Percentiles rank a stretch among this genome's conserved stretches.
phyloP scores from a whole-genome alignment of 768 basidiomycete genomes.

The Termitomyces sp. region DNA sequence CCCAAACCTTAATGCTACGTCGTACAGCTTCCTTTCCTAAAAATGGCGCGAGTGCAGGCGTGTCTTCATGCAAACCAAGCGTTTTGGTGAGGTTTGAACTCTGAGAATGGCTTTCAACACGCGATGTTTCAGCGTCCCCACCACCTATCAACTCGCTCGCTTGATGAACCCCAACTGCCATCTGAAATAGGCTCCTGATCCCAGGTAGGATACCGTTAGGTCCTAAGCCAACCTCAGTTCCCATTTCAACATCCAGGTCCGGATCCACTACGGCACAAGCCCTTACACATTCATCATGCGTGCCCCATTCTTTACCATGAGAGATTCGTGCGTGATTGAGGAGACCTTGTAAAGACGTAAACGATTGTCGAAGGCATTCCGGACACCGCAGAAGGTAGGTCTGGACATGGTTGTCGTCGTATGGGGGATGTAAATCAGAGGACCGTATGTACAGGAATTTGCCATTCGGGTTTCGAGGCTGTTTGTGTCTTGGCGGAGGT shows the following conservation, averaged over 20 bases:
- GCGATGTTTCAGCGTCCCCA: not conserved
- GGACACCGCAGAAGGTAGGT: slow-evolving; percentile 41
- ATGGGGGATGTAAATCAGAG: slow-evolving; percentile 15
- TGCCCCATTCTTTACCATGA: slow-evolving; percentile 46
- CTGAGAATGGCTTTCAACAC: slow-evolving; percentile 1
- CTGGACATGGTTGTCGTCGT: slow-evolving; percentile 17
- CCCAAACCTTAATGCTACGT: slow-evolving; percentile 35
- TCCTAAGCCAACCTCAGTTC: slow-evolving; percentile 38
- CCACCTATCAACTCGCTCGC: not conserved
- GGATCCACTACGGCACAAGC: slow-evolving; percentile 40
- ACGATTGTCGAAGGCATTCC: slow-evolving; percentile 35
- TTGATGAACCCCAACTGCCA: slow-evolving; percentile 32
- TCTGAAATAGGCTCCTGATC: slow-evolving; percentile 42
- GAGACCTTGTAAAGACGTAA: slow-evolving; percentile 47
- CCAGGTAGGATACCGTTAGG: slow-evolving; percentile 38
- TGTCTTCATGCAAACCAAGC: slow-evolving; percentile 44
- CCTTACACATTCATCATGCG: slow-evolving; percentile 49
- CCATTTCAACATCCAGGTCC: slow-evolving; percentile 30
- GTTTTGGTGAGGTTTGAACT: slow-evolving; percentile 29
- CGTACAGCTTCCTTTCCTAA: slow-evolving; percentile 37
- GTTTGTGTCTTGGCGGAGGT: slow-evolving; percentile 20
- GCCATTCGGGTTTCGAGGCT: slow-evolving; percentile 13
- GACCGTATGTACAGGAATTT: slow-evolving; percentile 37
- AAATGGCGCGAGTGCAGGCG: slow-evolving; percentile 43
- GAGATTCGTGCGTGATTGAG: slow-evolving; percentile 48